Percentiles rank a stretch among this genome's conserved stretches.
Evolutionary conservation across 2,329 filamentous ascomycete species (phyloP).

Genomic region (Chrysoporthe deuterocubensis): DNA sequence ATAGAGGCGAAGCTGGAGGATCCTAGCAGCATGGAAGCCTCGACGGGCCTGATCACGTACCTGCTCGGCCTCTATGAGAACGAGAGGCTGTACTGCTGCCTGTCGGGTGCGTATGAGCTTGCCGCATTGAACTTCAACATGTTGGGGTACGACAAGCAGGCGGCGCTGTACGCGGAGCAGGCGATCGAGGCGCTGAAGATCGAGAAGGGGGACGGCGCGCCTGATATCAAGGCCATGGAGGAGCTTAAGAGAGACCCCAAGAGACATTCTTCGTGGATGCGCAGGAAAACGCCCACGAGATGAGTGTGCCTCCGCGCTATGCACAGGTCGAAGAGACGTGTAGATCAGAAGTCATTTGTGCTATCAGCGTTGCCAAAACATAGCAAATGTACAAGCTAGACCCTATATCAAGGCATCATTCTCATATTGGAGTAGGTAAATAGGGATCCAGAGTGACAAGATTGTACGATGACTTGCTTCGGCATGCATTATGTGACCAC

Average conservation of each 20-base stretch:
- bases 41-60: constrained; percentile 36
- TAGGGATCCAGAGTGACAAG: too few species aligned
- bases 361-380: too few species aligned
- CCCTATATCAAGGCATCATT: too few species aligned
- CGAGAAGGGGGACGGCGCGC: constrained; percentile 38
- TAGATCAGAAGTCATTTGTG: neutral
- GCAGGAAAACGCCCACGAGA: neutral
- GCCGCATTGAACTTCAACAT: constrained; percentile 46
- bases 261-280: constrained; percentile 34
- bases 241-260: constrained; percentile 37
- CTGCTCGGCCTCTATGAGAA: constrained; percentile 39
- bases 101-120: constrained; percentile 41
- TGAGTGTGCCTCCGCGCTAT: neutral
- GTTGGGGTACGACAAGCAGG: constrained; percentile 40
- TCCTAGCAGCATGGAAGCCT: constrained; percentile 31
- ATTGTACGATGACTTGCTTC: too few species aligned
- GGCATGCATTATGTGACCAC: too few species aligned
- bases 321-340: too few species aligned
- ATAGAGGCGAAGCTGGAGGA: constrained; percentile 36
- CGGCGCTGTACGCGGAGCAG: constrained; percentile 37
- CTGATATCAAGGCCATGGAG: constrained; percentile 39
- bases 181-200: constrained; percentile 39
- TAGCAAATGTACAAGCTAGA: too few species aligned
- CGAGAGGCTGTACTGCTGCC: constrained; percentile 40
- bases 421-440: too few species aligned